phyloP scores from a whole-genome alignment of 495 filamentous ascomycete species.

The Aspergillus bertholletiae region DNA sequence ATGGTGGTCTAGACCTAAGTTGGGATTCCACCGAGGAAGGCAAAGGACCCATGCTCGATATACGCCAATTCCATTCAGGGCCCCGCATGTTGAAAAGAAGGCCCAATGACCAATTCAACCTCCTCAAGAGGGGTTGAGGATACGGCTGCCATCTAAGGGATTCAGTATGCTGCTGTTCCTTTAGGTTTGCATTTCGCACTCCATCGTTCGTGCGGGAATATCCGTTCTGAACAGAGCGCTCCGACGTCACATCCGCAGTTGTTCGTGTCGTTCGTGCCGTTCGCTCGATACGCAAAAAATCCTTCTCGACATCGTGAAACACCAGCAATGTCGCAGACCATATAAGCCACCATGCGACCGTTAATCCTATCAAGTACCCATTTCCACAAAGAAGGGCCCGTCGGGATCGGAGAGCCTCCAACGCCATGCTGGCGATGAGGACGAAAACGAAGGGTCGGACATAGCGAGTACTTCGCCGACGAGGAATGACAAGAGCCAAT shows the following conservation, averaged over 20 bases:
- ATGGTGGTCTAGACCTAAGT: conserved; percentile 22
- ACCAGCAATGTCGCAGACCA: conserved; percentile 62
- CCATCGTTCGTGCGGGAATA: not conserved
- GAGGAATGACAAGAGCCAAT: conserved; percentile 32
- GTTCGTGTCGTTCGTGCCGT: not conserved
- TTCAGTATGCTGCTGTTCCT: not conserved
- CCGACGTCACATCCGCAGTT: not conserved
- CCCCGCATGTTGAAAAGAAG: conserved; percentile 67
- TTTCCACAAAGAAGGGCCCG: conserved; percentile 54
- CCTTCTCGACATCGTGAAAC: conserved; percentile 60
- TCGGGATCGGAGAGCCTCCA: conserved; percentile 36
- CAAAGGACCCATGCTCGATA: conserved; percentile 55
- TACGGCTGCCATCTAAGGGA: conserved; percentile 66
- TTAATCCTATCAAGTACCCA: conserved; percentile 65
- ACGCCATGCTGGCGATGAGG: conserved; percentile 43
- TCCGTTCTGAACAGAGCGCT: conserved; percentile 10
- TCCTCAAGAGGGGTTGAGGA: conserved; percentile 56
- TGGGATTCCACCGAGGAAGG: conserved; percentile 46
- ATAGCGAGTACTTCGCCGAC: conserved; percentile 18
- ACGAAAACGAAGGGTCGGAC: conserved; percentile 53
- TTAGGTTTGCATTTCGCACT: not conserved
- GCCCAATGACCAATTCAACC: conserved; percentile 70
- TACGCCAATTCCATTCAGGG: conserved; percentile 75
- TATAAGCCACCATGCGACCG: conserved; percentile 61
- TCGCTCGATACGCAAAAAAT: conserved; percentile 62